Evolutionary conservation across 148 eudicot genomes (phyloP).

Genomic region (Camellia lanceoleosa): DNA sequence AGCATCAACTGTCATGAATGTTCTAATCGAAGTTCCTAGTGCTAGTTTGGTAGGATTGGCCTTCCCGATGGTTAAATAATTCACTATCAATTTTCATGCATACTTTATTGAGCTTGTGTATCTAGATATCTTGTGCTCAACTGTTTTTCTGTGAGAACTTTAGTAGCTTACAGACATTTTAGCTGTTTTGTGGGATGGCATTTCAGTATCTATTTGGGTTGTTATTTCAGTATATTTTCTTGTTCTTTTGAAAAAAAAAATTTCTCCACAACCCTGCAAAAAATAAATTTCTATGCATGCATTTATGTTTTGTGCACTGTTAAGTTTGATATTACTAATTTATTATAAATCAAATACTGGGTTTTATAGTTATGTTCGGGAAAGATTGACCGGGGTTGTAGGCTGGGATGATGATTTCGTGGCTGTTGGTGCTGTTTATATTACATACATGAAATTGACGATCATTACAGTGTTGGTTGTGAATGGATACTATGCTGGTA

Average conservation of each 20-base stretch:
- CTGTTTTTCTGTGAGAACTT: neutral
- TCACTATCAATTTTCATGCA: slow-evolving; percentile 14
- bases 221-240: neutral
- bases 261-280: neutral
- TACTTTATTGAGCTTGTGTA: neutral
- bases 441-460: slow-evolving; percentile 25
- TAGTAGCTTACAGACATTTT: neutral
- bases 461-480: slow-evolving; percentile 14
- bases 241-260: neutral
- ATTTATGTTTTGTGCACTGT: slow-evolving; percentile 3
- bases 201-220: slow-evolving; percentile 11
- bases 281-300: neutral
- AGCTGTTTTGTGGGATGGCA: slow-evolving; percentile 8
- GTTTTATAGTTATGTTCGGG: slow-evolving; percentile 50
- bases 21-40: slow-evolving; percentile 12
- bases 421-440: slow-evolving; percentile 35
- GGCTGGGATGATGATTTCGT: slow-evolving; percentile 36
- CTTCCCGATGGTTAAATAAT: slow-evolving; percentile 8
- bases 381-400: slow-evolving; percentile 33
- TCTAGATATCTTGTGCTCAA: neutral
- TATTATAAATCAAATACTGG: slow-evolving; percentile 23
- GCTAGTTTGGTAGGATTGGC: slow-evolving; percentile 32
- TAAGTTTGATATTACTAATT: slow-evolving; percentile 15
- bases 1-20: slow-evolving; percentile 1
- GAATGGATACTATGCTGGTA: slow-evolving; percentile 6